phyloP scores from a whole-genome alignment of 2,329 filamentous ascomycete genomes.

The Ascomycota sp. region DNA sequence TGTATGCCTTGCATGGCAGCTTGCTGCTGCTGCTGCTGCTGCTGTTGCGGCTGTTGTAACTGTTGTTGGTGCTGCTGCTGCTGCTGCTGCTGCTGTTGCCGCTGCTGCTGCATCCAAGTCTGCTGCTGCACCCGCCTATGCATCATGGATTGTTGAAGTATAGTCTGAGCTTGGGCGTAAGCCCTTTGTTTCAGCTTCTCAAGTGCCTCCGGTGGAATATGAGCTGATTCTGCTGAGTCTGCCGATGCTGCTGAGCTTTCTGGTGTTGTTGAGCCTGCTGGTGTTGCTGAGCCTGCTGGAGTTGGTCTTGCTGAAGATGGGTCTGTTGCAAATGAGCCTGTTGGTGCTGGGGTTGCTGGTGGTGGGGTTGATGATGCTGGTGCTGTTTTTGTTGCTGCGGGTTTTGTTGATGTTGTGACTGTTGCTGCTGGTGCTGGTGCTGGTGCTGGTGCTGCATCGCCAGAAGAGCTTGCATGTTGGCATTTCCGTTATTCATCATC shows the following conservation, averaged over 20 bases:
- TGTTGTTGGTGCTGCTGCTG: conserved; percentile 12
- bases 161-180: conserved; percentile 14
- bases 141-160: conserved; percentile 12
- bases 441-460: conserved; percentile 15
- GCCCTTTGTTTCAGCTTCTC: conserved; percentile 25
- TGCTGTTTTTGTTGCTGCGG: conserved; percentile 10
- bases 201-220: conserved; percentile 24
- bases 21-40: conserved; percentile 18
- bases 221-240: conserved; percentile 10
- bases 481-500: conserved; percentile 20
- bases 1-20: no score
- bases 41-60: conserved; percentile 8
- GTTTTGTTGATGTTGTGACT: conserved; percentile 14
- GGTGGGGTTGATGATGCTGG: conserved; percentile 10
- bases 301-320: conserved; percentile 11
- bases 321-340: conserved; percentile 11
- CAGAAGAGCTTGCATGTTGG: conserved; percentile 18
- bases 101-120: conserved; percentile 11
- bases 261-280: conserved; percentile 9
- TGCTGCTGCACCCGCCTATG: conserved; percentile 15
- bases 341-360: conserved; percentile 8
- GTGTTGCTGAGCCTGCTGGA: conserved; percentile 11
- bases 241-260: conserved; percentile 7
- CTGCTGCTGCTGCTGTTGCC: conserved; percentile 11
- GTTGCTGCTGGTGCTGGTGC: conserved; percentile 14